Evolutionary conservation across 2,329 filamentous ascomycete genomes (phyloP).

Genomic region (Cyclaneusma minus): DNA sequence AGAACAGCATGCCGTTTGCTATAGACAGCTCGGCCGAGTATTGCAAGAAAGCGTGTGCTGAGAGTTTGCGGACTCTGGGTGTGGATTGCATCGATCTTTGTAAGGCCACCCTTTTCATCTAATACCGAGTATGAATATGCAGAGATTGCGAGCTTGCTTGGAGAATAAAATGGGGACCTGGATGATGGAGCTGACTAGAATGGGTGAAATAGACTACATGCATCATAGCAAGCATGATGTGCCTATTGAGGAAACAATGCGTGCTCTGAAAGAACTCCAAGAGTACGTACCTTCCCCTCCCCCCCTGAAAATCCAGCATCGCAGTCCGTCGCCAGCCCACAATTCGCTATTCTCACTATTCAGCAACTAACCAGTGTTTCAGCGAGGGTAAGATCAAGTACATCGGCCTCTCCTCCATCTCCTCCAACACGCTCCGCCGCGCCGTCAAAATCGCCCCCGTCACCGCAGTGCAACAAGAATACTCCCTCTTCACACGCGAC

Average conservation of each 20-base stretch:
- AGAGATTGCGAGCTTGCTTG: too few species aligned
- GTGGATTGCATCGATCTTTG: constrained; percentile 22
- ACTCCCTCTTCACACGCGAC: constrained; percentile 35
- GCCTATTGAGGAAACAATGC: constrained; percentile 26
- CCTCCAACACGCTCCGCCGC: constrained; percentile 32
- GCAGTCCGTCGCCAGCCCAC: neutral
- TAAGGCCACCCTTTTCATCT: constrained; percentile 4
- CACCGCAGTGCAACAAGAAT: constrained; percentile 35
- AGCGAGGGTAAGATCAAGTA: constrained; percentile 39
- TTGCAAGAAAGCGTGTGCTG: constrained; percentile 23
- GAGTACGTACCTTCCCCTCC: too few species aligned
- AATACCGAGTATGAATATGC: too few species aligned
- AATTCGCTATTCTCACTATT: constrained; percentile 1
- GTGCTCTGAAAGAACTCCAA: constrained; percentile 22
- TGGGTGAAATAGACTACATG: constrained; percentile 2
- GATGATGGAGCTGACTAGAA: too few species aligned
- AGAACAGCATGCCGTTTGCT: constrained; percentile 6
- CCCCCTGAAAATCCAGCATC: neutral
- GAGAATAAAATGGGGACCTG: too few species aligned
- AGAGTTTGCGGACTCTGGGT: constrained; percentile 24
- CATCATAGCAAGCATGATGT: constrained; percentile 21
- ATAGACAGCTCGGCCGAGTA: constrained; percentile 25
- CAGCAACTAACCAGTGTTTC: constrained; percentile 1
- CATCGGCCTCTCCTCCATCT: constrained; percentile 36
- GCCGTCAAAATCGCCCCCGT: constrained; percentile 32